Evolutionary conservation across 768 basidiomycete genomes (phyloP), one percentile per base, ranked within the genome.

Genomic region (Boletus rufocinnamomeus): DNA sequence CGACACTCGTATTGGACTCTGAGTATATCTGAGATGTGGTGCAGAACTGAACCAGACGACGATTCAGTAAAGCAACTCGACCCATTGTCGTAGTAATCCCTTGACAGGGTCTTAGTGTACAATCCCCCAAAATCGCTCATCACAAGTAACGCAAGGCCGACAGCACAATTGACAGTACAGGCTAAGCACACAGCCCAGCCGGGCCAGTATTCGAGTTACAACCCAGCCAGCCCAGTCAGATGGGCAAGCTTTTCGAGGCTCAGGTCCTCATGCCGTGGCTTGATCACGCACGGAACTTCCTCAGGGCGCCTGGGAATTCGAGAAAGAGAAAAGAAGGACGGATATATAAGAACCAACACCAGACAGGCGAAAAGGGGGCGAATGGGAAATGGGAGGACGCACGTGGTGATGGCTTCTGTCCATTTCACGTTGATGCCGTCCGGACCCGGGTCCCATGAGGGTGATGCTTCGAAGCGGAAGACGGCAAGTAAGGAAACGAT

Each of bases 341-440:
- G 21, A 17, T 6, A 34, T n/a, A 27, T 48, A 34, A 47, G 23
- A 40, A 46, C 21, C 17, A 21, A 5, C 23, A n/a, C 43, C 21
- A 16, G 54, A 41, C 7, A 34, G 2, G 25, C 4, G 32, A 17
- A 38, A 37, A 37, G n/a, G 17, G 19, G 8, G 21, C 8, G 4
- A 19, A 13, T 4, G 32, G 9, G 11, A 27, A 28, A 47, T 28
- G n/a, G n/a, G 40, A 17, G n/a, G 23, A 66, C 64, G 34, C 53
- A 69, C 68, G 65, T 65, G 37, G 67, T 61, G 3, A 66, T 3
- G 2, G 64, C 66, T 38, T n/a, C 59, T 1, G 63, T 54, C 67
- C 65, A 70, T 54, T 55, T 41, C 46, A 65, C 67, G 21, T 65
- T 60, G 49, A 28, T 37, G 1, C 67, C 63, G 32, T 63, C 69